These are phyloP conservation scores for Pyricularia grisea DNA, from an alignment of 2,329 filamentous ascomycete genomes.

Conservation along the genomic window DNA sequence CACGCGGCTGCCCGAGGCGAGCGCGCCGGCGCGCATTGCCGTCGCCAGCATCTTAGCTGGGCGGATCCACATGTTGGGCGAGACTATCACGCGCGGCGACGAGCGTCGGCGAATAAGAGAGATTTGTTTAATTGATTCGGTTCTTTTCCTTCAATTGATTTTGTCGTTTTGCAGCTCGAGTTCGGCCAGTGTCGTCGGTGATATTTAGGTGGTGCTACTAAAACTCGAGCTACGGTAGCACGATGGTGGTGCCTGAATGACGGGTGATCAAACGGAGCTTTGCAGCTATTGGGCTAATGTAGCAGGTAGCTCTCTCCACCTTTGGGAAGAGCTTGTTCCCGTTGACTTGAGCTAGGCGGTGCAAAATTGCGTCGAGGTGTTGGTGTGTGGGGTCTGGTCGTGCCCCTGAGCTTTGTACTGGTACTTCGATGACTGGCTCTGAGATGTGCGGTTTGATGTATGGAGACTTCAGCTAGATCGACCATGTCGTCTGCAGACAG, in stretches of 20 bases:
- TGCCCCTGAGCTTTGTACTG: not conserved
- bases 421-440: not conserved
- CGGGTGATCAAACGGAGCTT: not conserved
- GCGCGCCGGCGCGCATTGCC: not conserved
- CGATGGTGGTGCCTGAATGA: not conserved
- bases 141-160: not conserved
- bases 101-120: not conserved
- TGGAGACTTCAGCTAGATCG: not conserved
- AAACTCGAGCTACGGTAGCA: not conserved
- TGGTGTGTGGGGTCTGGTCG: not conserved
- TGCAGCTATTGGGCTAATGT: not conserved
- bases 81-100: not conserved
- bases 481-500: no score
- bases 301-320: not conserved
- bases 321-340: not conserved
- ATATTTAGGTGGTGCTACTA: not conserved
- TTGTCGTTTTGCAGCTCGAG: not conserved
- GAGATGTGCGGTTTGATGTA: not conserved
- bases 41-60: constrained; percentile 3
- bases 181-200: not conserved
- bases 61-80: constrained; percentile 6
- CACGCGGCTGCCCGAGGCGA: constrained; percentile 4
- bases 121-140: not conserved
- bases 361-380: not conserved
- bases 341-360: not conserved